These are phyloP conservation scores for Croton laevigatus DNA, from an alignment of 441 rosid genomes.

Conservation along the genomic window DNA sequence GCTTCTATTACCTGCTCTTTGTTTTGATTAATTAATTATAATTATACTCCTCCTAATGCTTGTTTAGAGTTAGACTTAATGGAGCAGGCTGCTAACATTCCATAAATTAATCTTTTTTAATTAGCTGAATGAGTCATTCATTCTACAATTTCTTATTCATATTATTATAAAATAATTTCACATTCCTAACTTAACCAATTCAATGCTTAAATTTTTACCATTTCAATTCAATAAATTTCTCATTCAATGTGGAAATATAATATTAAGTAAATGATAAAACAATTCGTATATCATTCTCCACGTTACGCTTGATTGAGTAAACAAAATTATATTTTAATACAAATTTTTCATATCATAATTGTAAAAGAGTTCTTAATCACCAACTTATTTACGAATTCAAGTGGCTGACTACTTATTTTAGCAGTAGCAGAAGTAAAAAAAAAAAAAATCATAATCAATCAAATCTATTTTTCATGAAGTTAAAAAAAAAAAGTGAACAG, in stretches of 20 bases:
- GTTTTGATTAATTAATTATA: not conserved
- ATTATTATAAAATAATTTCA: not conserved
- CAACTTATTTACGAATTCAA: too few species aligned
- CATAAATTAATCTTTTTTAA: not conserved
- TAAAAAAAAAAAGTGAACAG: conserved; percentile 18
- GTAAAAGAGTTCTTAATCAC: not conserved
- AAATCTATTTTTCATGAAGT: conserved; percentile 1
- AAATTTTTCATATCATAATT: not conserved
- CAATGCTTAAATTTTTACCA: not conserved
- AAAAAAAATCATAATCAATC: not conserved
- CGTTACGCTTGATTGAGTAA: not conserved
- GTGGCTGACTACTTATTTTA: too few species aligned
- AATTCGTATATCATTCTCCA: too few species aligned
- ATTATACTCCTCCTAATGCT: not conserved
- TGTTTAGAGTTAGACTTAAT: too few species aligned
- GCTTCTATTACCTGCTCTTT: conserved; percentile 17
- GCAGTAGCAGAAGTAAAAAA: too few species aligned
- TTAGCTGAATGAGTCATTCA: too few species aligned
- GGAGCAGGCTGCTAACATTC: not conserved
- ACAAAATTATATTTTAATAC: not conserved
- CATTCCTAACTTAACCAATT: not conserved
- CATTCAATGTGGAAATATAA: not conserved
- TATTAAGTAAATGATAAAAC: not conserved
- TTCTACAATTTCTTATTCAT: not conserved
- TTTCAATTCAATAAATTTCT: not conserved